Evolutionary conservation across 768 basidiomycete genomes (phyloP).

Genomic region (Lactarius psammicola): DNA sequence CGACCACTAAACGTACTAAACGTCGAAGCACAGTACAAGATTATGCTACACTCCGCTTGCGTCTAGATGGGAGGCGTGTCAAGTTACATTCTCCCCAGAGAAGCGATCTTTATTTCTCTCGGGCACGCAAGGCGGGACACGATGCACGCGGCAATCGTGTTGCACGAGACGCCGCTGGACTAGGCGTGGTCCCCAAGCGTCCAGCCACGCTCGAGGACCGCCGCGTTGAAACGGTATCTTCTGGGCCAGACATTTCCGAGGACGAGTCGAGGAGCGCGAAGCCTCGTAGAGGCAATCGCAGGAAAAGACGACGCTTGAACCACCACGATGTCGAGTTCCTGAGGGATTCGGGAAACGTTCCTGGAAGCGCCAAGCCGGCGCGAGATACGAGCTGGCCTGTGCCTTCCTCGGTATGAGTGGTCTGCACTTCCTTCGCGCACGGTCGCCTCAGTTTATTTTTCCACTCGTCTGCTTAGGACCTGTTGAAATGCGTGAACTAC

Average conservation of each 20-base stretch:
- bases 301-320: conserved; percentile 17
- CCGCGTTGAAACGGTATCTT: conserved; percentile 25
- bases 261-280: conserved; percentile 25
- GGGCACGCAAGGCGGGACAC: conserved; percentile 39
- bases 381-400: conserved; percentile 23
- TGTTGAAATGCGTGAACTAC: conserved; percentile 52
- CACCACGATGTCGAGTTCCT: conserved; percentile 22
- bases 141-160: conserved; percentile 63
- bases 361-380: not conserved
- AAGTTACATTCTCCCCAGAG: conserved; percentile 36
- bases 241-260: conserved; percentile 29
- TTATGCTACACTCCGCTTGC: conserved; percentile 60
- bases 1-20: not conserved
- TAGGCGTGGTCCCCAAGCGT: conserved; percentile 41
- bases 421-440: conserved; percentile 6
- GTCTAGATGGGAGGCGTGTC: conserved; percentile 62
- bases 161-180: conserved; percentile 63
- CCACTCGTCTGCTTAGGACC: conserved; percentile 40
- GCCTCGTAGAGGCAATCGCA: conserved; percentile 7
- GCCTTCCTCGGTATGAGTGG: conserved; percentile 53
- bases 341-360: not conserved
- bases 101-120: conserved; percentile 37
- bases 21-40: conserved; percentile 62
- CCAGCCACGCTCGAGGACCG: conserved; percentile 27
- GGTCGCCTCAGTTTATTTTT: not conserved